A percentile compares a stretch with the other conserved stretches of the same genome.
These are phyloP conservation scores for Trichoderma parareesei DNA, from an alignment of 495 filamentous ascomycete species.

Conservation along the genomic window DNA sequence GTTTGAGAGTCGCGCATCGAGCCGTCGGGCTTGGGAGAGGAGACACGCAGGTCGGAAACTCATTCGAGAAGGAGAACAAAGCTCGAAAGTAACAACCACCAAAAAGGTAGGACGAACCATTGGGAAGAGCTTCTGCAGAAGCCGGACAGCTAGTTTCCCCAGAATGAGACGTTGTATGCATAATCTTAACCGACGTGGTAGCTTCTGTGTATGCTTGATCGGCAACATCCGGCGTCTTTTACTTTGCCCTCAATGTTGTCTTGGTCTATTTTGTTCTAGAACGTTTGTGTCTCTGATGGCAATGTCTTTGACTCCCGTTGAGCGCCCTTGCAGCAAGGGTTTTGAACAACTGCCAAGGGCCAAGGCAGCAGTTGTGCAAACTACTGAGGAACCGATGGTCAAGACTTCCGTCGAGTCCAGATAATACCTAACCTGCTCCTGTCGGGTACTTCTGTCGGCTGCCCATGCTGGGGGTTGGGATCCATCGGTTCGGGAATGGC, in stretches of 20 bases:
- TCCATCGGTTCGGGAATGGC: constrained; percentile 1
- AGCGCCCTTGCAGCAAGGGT: no score
- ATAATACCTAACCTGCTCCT: neutral
- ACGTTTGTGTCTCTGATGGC: no score
- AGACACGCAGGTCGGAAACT: neutral
- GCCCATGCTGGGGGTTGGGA: neutral
- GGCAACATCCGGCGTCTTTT: neutral
- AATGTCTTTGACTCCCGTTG: no score
- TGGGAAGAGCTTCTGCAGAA: no score
- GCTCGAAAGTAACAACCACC: neutral
- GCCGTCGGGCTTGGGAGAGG: neutral
- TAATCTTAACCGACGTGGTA: no score
- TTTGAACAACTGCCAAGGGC: neutral
- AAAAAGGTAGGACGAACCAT: neutral
- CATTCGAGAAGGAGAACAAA: neutral
- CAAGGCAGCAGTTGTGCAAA: neutral
- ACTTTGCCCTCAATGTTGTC: no score
- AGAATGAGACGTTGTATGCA: no score
- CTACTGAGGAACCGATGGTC: neutral
- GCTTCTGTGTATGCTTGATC: neutral
- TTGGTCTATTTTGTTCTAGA: no score
- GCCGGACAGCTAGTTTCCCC: no score
- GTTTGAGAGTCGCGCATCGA: neutral
- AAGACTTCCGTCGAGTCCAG: neutral
- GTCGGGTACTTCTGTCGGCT: neutral